A percentile compares a stretch with the other conserved stretches of the same genome.
Evolutionary conservation across 78 protist species (phyloP).

Genomic region (Guillardia theta): DNA sequence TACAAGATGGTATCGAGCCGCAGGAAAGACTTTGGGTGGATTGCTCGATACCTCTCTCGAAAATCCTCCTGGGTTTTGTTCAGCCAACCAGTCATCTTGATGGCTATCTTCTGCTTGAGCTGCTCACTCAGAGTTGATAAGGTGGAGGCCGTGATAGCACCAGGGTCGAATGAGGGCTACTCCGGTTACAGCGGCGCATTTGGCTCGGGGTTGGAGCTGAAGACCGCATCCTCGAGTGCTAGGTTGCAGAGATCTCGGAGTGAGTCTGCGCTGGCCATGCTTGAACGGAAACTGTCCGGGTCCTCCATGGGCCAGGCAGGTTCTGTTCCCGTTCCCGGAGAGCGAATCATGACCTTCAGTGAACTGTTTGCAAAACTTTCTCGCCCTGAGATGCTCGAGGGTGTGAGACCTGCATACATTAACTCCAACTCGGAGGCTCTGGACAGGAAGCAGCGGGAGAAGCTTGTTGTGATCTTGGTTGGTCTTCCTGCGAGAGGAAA

Average conservation of each 20-base stretch:
- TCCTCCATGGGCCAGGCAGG: not conserved
- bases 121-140: no score
- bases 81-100: no score
- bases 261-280: slow-evolving; percentile 13
- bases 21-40: no score
- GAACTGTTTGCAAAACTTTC: not conserved
- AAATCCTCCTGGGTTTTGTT: no score
- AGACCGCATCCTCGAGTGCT: not conserved
- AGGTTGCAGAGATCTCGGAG: not conserved
- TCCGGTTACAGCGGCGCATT: no score
- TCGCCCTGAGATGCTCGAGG: not conserved
- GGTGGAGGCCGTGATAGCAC: no score
- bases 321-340: not conserved
- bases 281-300: not conserved
- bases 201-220: no score
- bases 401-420: not conserved
- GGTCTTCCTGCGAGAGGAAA: slow-evolving; percentile 37
- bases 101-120: no score
- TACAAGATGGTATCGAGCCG: no score
- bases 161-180: no score
- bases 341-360: not conserved
- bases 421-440: not conserved
- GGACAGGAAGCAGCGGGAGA: not conserved
- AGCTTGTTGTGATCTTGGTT: slow-evolving; percentile 3
- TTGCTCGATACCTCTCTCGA: no score